Conservation (phyloP, 495 filamentous ascomycete genomes). For the Lindgomyces ingoldianus region DNA sequence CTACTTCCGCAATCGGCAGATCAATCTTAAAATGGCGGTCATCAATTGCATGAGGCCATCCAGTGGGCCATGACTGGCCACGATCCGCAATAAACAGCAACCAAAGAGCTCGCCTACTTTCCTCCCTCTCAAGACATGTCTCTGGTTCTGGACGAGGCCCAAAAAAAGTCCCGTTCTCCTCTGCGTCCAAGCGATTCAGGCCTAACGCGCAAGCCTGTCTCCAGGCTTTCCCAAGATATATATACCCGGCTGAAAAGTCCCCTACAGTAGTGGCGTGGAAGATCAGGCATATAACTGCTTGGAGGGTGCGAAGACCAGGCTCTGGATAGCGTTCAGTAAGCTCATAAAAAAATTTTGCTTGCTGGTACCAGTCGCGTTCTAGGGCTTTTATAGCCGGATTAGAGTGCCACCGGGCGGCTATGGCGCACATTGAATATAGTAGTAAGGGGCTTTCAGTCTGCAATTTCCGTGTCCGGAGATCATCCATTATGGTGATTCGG, state of each 20-base stretch:
- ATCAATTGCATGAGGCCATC: conserved; percentile 25
- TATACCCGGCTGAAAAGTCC: conserved; percentile 21
- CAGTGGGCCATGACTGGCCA: conserved; percentile 22
- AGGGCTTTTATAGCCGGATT: conserved; percentile 9
- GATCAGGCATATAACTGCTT: conserved; percentile 21
- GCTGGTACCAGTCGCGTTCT: conserved; percentile 17
- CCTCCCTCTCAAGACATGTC: conserved; percentile 20
- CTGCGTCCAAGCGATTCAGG: conserved; percentile 24
- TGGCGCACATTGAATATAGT: conserved; percentile 21
- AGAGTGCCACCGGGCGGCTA: conserved; percentile 17
- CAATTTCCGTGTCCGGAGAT: conserved; percentile 10
- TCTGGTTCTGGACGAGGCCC: not conserved
- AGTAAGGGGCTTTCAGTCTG: conserved; percentile 18
- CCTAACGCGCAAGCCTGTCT: conserved; percentile 24
- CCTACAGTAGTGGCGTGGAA: conserved; percentile 18
- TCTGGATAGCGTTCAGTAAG: conserved; percentile 17
- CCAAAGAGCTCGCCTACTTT: conserved; percentile 26
- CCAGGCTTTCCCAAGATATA: conserved; percentile 31
- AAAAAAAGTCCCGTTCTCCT: not conserved
- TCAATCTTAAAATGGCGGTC: conserved; percentile 29
- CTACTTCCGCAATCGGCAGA: conserved; percentile 9
- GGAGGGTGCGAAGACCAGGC: conserved; percentile 17
- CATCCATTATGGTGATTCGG: conserved; percentile 6
- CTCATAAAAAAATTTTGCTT: conserved; percentile 28
- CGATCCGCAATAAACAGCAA: conserved; percentile 31